Evolutionary conservation across 2,329 filamentous ascomycete species (phyloP).

Genomic region (Tolypocladium sp.): DNA sequence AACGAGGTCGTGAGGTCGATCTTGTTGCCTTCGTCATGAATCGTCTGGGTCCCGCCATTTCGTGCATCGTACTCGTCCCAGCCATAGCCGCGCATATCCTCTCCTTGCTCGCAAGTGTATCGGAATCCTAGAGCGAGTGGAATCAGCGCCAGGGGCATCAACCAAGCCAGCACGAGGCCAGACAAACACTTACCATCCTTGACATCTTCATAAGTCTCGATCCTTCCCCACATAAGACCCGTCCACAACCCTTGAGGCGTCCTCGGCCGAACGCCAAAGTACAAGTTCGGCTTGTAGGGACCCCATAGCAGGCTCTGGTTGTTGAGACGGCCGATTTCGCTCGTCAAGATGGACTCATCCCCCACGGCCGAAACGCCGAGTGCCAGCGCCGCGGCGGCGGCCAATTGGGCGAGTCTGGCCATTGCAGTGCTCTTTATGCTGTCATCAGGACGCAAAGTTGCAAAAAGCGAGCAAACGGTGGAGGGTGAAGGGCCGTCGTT

Average conservation of each 20-base stretch:
- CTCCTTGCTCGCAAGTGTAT: constrained; percentile 92
- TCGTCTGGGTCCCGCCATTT: constrained; percentile 77
- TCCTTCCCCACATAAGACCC: constrained; percentile 80
- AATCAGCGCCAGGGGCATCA: background rate
- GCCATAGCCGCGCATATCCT: constrained; percentile 89
- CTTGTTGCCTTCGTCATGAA: constrained; percentile 81
- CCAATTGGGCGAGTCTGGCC: constrained; percentile 21
- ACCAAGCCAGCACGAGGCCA: background rate
- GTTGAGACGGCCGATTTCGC: constrained; percentile 43
- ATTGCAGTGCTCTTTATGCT: constrained; percentile 9
- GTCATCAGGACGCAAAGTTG: background rate
- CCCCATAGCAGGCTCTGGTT: constrained; percentile 94
- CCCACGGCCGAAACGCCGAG: constrained; percentile 14
- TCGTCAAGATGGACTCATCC: constrained; percentile 30
- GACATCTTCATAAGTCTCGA: constrained; percentile 68
- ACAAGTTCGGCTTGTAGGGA: constrained; percentile 86
- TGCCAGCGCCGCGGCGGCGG: constrained; percentile 18
- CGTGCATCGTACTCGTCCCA: constrained; percentile 97
- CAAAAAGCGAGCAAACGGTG: background rate
- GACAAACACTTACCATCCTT: constrained; percentile 54
- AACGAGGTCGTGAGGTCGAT: constrained; percentile 91
- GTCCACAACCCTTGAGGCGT: constrained; percentile 73
- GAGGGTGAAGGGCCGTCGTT: background rate
- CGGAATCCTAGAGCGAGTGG: constrained; percentile 55
- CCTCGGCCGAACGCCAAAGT: constrained; percentile 82